phyloP scores from a whole-genome alignment of 345 rosid genomes.

The Orychophragmus violaceus region DNA sequence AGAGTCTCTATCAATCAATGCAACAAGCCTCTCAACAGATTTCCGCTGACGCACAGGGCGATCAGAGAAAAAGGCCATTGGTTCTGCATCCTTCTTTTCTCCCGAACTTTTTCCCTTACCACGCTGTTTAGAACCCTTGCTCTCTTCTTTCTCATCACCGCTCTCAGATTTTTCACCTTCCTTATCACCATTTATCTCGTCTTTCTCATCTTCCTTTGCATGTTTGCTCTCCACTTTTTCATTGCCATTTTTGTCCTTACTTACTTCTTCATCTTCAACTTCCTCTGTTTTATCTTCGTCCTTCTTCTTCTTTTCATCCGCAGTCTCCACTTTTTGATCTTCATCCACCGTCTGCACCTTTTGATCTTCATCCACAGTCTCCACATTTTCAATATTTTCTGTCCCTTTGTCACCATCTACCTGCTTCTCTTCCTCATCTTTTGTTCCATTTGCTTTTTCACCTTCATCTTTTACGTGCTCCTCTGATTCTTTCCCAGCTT shows the following conservation, averaged over 20 bases:
- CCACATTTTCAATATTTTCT: not conserved
- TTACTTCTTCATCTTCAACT: conserved; percentile 2
- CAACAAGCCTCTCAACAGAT: conserved; percentile 92
- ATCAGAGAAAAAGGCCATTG: conserved; percentile 56
- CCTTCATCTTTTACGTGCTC: conserved; percentile 12
- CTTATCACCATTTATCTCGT: conserved; percentile 7
- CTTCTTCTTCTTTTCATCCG: not conserved
- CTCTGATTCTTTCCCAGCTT: conserved; percentile 16
- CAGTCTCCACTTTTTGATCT: not conserved
- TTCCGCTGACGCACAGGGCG: conserved; percentile 94
- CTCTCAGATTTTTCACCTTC: conserved; percentile 10
- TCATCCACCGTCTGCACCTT: not conserved
- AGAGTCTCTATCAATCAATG: conserved; percentile 64
- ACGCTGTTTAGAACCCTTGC: conserved; percentile 39
- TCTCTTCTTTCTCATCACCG: conserved; percentile 26
- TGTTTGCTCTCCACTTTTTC: conserved; percentile 13
- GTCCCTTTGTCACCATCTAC: conserved; percentile 6
- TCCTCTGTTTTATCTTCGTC: conserved; percentile 8
- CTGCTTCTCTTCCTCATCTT: conserved; percentile 8
- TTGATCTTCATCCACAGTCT: not conserved
- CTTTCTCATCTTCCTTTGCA: conserved; percentile 14
- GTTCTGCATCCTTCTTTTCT: conserved; percentile 46
- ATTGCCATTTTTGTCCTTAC: conserved; percentile 17
- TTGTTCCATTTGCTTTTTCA: conserved; percentile 24
- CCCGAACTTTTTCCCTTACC: conserved; percentile 36